Conservation (phyloP, 2,329 filamentous ascomycete genomes). For the Pseudocercospora vitis region DNA sequence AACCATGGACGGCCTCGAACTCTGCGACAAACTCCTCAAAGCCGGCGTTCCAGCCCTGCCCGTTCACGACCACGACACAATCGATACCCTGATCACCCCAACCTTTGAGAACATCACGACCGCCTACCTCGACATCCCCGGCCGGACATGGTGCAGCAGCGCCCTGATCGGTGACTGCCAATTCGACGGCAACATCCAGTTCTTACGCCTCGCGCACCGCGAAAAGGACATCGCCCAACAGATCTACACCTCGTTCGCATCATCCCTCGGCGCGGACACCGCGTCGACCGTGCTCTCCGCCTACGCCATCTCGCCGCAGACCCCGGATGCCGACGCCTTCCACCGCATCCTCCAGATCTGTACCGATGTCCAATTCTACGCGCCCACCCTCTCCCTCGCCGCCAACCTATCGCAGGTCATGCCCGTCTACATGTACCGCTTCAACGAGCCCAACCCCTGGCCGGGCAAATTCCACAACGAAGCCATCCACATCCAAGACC, state of each 20-base stretch:
- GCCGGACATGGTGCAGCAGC: conserved; percentile 48
- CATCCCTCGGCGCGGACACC: conserved; percentile 34
- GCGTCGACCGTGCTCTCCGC: conserved; percentile 35
- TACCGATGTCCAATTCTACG: conserved; percentile 50
- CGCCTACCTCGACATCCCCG: conserved; percentile 40
- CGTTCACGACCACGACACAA: conserved; percentile 47
- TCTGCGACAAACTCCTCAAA: conserved; percentile 44
- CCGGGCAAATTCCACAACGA: conserved; percentile 43
- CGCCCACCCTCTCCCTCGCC: conserved; percentile 46
- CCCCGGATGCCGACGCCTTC: conserved; percentile 48
- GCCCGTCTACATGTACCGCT: conserved; percentile 44
- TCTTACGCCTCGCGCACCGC: conserved; percentile 22
- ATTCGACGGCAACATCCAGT: conserved; percentile 41
- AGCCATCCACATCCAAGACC: conserved; percentile 49
- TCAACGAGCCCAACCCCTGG: conserved; percentile 53
- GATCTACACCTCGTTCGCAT: conserved; percentile 40
- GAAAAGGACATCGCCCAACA: conserved; percentile 36
- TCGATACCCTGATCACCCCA: conserved; percentile 27
- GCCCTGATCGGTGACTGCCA: conserved; percentile 52
- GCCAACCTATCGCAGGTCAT: conserved; percentile 20
- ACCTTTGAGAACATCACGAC: conserved; percentile 24
- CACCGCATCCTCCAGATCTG: conserved; percentile 45
- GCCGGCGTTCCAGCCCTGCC: conserved; percentile 40
- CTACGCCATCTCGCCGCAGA: conserved; percentile 43
- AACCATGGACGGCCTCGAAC: conserved; percentile 42